Conservation (phyloP, 805 yeast genomes). For the Hanseniaspora valbyensis region DNA sequence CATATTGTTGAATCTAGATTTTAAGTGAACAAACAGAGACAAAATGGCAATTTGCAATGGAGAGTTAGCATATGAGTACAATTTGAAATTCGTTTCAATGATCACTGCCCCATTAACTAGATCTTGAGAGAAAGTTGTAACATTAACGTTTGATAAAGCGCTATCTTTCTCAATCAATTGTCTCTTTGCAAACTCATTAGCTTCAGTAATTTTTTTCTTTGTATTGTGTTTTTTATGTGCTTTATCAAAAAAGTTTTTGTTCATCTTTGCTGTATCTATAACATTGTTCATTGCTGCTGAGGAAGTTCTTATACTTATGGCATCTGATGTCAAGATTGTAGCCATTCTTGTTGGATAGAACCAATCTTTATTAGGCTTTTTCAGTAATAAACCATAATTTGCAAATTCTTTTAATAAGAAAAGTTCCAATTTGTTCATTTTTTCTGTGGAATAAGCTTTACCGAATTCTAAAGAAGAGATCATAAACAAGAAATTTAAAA, state of each 20-base stretch:
- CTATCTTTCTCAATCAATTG: constrained; percentile 18
- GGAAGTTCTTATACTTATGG: constrained; percentile 59
- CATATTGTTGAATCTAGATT: constrained; percentile 78
- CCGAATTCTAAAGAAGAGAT: constrained; percentile 88
- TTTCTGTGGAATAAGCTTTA: constrained; percentile 61
- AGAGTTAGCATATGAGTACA: constrained; percentile 86
- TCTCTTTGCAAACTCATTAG: constrained; percentile 18
- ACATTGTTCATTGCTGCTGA: constrained; percentile 67
- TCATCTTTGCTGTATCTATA: constrained; percentile 30
- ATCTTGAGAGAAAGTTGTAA: constrained; percentile 16
- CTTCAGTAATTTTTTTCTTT: constrained; percentile 16
- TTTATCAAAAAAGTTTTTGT: constrained; percentile 20
- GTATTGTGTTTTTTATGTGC: constrained; percentile 13
- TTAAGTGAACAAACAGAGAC: constrained; percentile 75
- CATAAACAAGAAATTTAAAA: constrained; percentile 83
- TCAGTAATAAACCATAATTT: constrained; percentile 84
- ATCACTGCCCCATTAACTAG: constrained; percentile 57
- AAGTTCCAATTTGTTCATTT: constrained; percentile 67
- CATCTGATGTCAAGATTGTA: constrained; percentile 78
- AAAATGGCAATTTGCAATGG: constrained; percentile 91
- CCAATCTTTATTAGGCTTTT: constrained; percentile 44
- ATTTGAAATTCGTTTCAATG: constrained; percentile 84
- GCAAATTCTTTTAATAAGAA: constrained; percentile 79
- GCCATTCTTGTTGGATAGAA: constrained; percentile 89
- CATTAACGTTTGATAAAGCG: background rate